Evolutionary conservation across 1,284 basidiomycete species (phyloP).

Genomic region (Fomes fomentarius): DNA sequence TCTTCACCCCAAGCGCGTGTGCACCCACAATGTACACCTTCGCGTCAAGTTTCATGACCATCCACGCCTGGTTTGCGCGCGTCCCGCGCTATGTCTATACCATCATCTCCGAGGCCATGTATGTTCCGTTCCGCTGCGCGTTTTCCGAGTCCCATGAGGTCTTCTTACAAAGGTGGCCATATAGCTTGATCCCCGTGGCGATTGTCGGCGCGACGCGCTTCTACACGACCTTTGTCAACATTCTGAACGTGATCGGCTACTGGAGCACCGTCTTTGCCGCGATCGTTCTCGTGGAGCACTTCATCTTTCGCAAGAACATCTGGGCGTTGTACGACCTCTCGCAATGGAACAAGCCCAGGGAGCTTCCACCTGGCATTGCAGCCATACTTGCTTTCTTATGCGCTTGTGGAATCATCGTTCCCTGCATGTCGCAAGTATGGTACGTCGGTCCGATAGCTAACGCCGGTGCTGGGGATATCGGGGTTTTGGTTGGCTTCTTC

Average conservation of each 20-base stretch:
- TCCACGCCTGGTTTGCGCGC: conserved; percentile 53
- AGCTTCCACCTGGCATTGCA: conserved; percentile 50
- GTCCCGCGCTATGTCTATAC: conserved; percentile 79
- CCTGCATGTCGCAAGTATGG: conserved; percentile 65
- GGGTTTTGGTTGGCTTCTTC: conserved; percentile 50
- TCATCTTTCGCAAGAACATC: conserved; percentile 52
- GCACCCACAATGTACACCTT: conserved; percentile 83
- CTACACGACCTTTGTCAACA: conserved; percentile 58
- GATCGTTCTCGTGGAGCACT: conserved; percentile 60
- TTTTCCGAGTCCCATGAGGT: no score
- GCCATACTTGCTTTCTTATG: conserved; percentile 53
- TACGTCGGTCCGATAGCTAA: conserved; percentile 52
- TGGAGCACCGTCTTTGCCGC: conserved; percentile 58
- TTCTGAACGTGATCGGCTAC: conserved; percentile 63
- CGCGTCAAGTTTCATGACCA: conserved; percentile 72
- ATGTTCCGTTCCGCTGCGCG: no score
- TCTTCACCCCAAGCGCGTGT: conserved; percentile 57
- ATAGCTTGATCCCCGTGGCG: conserved; percentile 62
- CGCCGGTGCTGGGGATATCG: conserved; percentile 58
- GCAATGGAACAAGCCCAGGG: conserved; percentile 43
- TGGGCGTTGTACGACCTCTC: conserved; percentile 39
- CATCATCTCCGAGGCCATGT: conserved; percentile 74
- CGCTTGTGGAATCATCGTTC: conserved; percentile 55
- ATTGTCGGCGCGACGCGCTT: conserved; percentile 63
- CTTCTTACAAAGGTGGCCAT: no score